Conservation (phyloP, 2,329 filamentous ascomycete species). For the Drechslerella stenobrocha region DNA sequence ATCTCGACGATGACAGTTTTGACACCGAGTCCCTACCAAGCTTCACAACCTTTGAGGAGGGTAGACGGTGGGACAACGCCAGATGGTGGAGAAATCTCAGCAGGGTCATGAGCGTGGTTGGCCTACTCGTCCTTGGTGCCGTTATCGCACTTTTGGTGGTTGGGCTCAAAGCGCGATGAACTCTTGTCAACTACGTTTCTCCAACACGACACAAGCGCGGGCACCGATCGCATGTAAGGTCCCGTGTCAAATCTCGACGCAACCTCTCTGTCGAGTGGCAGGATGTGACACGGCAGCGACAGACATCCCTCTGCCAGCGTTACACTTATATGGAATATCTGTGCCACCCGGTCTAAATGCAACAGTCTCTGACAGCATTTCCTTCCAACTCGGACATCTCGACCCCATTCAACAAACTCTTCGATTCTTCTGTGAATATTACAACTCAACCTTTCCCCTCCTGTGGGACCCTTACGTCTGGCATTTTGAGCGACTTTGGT, state of each 20-base stretch:
- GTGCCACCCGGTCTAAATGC: conserved; percentile 6
- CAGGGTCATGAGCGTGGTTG: conserved; percentile 50
- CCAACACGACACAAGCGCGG: conserved; percentile 12
- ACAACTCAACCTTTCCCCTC: conserved; percentile 15
- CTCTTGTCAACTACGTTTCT: conserved; percentile 16
- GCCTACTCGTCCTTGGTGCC: conserved; percentile 49
- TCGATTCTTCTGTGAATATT: conserved; percentile 44
- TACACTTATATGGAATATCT: conserved; percentile 13
- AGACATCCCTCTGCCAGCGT: conserved; percentile 17
- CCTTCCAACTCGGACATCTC: conserved; percentile 11
- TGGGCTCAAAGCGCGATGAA: conserved; percentile 31
- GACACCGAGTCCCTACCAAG: conserved; percentile 48
- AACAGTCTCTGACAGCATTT: conserved; percentile 11
- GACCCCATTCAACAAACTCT: conserved; percentile 28
- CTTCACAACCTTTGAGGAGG: conserved; percentile 46
- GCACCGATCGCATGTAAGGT: conserved; percentile 28
- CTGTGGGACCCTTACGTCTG: conserved; percentile 24
- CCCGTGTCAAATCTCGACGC: conserved; percentile 28
- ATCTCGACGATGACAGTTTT: conserved; percentile 34
- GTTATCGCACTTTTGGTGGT: conserved; percentile 50
- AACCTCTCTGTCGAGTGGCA: conserved; percentile 16
- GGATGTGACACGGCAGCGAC: conserved; percentile 39
- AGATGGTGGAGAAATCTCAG: conserved; percentile 53
- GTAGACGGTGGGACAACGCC: conserved; percentile 49
- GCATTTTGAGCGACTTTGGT: conserved; percentile 40